Evolutionary conservation across 192 early-diverging fungal species (phyloP), one percentile per base, ranked within the genome.

Genomic region (Podila epicladia): DNA sequence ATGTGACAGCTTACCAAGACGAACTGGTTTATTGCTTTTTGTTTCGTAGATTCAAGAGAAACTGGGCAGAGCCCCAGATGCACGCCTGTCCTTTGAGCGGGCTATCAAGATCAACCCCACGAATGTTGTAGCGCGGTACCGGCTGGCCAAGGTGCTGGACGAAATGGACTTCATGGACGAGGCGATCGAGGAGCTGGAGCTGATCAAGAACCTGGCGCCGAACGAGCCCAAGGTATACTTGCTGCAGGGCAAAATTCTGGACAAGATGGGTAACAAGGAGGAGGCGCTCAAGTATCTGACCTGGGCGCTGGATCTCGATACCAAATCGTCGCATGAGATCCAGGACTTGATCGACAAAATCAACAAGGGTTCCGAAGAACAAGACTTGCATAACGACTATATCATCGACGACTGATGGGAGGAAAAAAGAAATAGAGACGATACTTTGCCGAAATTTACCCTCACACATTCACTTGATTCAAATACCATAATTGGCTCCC

Each of bases 61-160:
- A 22, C 82, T 84, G 80, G 86, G 72, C 8, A 84, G 85, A 59
- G 75, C 74, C 41, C 65, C 74, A 0, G 84, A 87, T 31, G 94
- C 96, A 5, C 79, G 93, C 0, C 51, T 49, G 5, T 73, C 90
- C 9, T 96, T 92, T 72, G 86, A 92, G 72, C 74, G 85, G 15
- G 93, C 93, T 2, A 84, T 86, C 48, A 35, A 55, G 73, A 61
- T 87, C n/a, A 73, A 85, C 67, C 89, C 87, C 60, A 76, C 83
- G 26, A 82, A 87, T 26, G 66, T 94, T 35, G 92, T 69, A 6
- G 75, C 92, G 49, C 78, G 89, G 50, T 94, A 93, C 72, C 90
- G 89, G 72, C 87, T 87, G 28, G 95, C 96, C 9, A 87, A 89
- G 15, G 71, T 91, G 2, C 80, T 96, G 55, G 83, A 85, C 15